Evolutionary conservation across 176 grass and related monocot species (phyloP).

Genomic region (Triticum urartu): DNA sequence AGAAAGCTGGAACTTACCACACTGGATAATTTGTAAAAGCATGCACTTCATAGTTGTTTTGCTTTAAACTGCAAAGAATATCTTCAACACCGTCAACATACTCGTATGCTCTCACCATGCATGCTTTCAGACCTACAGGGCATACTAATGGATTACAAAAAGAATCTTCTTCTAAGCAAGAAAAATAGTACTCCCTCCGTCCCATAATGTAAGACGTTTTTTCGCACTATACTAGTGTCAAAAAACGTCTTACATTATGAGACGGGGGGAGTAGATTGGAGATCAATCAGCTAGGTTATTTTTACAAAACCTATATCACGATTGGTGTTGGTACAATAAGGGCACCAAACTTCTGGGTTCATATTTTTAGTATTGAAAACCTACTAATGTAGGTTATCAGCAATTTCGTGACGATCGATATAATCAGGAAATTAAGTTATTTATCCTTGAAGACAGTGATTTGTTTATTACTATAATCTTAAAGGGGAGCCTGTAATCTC

Average conservation of each 20-base stretch:
- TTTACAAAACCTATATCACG: background rate
- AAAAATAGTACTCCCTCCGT: background rate
- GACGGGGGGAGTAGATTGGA: background rate
- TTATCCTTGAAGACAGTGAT: constrained; percentile 3
- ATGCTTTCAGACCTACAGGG: constrained; percentile 80
- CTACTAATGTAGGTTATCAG: background rate
- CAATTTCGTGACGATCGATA: background rate
- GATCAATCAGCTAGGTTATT: background rate
- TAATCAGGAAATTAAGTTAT: constrained; percentile 2
- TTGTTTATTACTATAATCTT: constrained; percentile 3
- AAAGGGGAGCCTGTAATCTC: background rate
- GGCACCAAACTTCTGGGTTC: background rate
- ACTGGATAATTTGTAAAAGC: constrained; percentile 98
- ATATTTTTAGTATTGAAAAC: constrained; percentile 15
- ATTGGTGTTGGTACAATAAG: background rate
- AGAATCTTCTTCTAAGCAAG: background rate
- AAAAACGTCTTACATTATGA: too few relatives aligned
- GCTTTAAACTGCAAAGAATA: constrained; percentile 70
- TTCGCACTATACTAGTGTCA: too few relatives aligned
- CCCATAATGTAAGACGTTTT: too few relatives aligned
- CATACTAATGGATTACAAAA: background rate
- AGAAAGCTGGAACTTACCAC: constrained; percentile 61
- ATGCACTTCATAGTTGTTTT: constrained; percentile 91
- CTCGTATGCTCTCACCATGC: constrained; percentile 84
- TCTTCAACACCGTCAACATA: constrained; percentile 85